Evolutionary conservation across 1,284 basidiomycete genomes (phyloP).

Genomic region (Boletus smithii): DNA sequence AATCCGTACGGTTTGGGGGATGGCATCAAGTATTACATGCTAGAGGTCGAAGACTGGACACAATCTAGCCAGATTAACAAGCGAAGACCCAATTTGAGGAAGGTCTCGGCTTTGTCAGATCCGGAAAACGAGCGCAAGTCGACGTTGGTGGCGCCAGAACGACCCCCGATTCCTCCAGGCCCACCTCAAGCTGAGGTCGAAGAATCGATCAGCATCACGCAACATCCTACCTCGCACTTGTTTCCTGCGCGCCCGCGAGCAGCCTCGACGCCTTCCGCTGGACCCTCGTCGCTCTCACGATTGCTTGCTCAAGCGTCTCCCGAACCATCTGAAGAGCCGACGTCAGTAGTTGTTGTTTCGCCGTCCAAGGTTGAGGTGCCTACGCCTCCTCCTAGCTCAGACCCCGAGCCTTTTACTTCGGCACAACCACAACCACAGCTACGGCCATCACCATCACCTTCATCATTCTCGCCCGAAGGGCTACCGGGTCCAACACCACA

Average conservation of each 20-base stretch:
- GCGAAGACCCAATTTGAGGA: constrained; percentile 52
- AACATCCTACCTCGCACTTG: constrained; percentile 59
- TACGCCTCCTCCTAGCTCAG: constrained; percentile 1
- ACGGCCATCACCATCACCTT: constrained; percentile 32
- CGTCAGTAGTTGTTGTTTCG: constrained; percentile 31
- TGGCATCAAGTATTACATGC: constrained; percentile 89
- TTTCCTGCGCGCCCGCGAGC: constrained; percentile 60
- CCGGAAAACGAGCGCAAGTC: constrained; percentile 33
- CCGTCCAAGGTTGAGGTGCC: constrained; percentile 20
- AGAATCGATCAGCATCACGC: constrained; percentile 58
- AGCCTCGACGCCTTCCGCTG: constrained; percentile 63
- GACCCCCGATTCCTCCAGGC: constrained; percentile 39
- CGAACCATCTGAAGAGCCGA: constrained; percentile 33
- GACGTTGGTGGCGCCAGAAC: constrained; percentile 35
- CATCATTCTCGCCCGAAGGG: constrained; percentile 36
- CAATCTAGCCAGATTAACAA: constrained; percentile 63
- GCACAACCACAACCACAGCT: constrained; percentile 3
- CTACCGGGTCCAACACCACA: constrained; percentile 21
- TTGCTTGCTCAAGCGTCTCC: constrained; percentile 66
- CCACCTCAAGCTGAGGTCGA: constrained; percentile 67
- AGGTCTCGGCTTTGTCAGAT: constrained; percentile 43
- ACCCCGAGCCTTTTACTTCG: background rate
- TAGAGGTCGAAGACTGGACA: constrained; percentile 92
- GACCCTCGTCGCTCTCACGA: constrained; percentile 72
- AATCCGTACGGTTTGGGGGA: constrained; percentile 83